Evolutionary conservation across 768 basidiomycete genomes (phyloP).

Genomic region (Mycena chlorophos): DNA sequence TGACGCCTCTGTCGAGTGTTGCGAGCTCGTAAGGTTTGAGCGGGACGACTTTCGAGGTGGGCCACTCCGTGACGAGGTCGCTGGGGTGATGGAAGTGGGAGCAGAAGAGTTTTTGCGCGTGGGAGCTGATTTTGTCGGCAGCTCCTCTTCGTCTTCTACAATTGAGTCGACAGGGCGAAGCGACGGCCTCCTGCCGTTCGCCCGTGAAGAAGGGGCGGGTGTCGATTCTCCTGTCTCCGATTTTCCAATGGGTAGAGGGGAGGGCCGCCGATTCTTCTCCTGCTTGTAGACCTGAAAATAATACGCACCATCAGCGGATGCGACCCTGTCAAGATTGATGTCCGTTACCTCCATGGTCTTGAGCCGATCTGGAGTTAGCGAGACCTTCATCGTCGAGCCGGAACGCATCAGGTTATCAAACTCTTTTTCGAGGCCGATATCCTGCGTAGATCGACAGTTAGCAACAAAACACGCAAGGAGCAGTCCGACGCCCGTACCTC

Average conservation of each 20-base stretch:
- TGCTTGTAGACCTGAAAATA: slow-evolving; percentile 64
- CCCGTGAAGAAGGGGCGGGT: slow-evolving; percentile 32
- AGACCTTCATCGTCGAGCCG: slow-evolving; percentile 90
- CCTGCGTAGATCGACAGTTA: slow-evolving; percentile 37
- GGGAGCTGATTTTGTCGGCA: slow-evolving; percentile 30
- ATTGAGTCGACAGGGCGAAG: slow-evolving; percentile 64
- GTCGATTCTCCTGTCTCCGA: slow-evolving; percentile 33
- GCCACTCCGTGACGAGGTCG: slow-evolving; percentile 16
- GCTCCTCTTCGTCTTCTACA: slow-evolving; percentile 65
- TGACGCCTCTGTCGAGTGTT: slow-evolving; percentile 24
- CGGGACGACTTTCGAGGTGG: slow-evolving; percentile 34
- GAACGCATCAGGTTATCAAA: slow-evolving; percentile 94
- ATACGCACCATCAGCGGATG: too few species aligned
- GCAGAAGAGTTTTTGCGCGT: slow-evolving; percentile 45
- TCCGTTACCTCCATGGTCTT: slow-evolving; percentile 86
- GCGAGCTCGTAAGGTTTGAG: slow-evolving; percentile 31
- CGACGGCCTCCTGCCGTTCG: slow-evolving; percentile 42
- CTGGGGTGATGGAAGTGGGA: slow-evolving; percentile 27
- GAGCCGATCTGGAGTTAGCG: slow-evolving; percentile 90
- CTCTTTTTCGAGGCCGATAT: slow-evolving; percentile 64
- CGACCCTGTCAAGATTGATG: slow-evolving; percentile 20
- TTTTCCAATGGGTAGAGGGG: slow-evolving; percentile 34
- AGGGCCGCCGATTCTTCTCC: slow-evolving; percentile 54
- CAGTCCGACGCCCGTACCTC: slow-evolving; percentile 35
- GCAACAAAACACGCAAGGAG: slow-evolving; percentile 19